A percentile compares a stretch with the other conserved stretches of the same genome.
Evolutionary conservation across 768 basidiomycete species (phyloP).

Genomic region (Russula dissimulans): DNA sequence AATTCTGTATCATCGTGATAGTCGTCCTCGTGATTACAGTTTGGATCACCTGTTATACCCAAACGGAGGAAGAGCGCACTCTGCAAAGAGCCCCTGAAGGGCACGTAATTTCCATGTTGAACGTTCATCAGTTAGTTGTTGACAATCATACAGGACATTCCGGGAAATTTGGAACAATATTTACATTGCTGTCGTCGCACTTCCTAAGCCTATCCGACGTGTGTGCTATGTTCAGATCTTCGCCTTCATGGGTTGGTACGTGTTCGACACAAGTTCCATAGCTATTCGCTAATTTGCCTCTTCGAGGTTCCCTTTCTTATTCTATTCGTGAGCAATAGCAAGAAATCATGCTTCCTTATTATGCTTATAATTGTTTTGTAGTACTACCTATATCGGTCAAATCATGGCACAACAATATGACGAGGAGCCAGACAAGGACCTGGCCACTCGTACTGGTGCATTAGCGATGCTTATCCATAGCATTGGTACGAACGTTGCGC

Average conservation of each 20-base stretch:
- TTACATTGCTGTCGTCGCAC: constrained; percentile 53
- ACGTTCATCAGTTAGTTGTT: constrained; percentile 14
- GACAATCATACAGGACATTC: constrained; percentile 36
- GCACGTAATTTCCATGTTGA: constrained; percentile 5
- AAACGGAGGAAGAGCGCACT: constrained; percentile 67
- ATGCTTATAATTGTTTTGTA: constrained; percentile 23
- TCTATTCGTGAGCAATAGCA: constrained; percentile 58
- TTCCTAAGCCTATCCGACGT: constrained; percentile 76
- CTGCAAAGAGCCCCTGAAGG: constrained; percentile 32
- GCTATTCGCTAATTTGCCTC: constrained; percentile 5
- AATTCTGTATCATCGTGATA: constrained; percentile 85
- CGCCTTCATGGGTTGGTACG: constrained; percentile 94
- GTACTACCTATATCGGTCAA: constrained; percentile 91
- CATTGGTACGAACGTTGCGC: constrained; percentile 49
- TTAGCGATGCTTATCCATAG: constrained; percentile 88
- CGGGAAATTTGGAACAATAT: constrained; percentile 77
- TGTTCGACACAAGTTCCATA: constrained; percentile 2
- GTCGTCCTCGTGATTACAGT: constrained; percentile 72
- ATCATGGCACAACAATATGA: constrained; percentile 78
- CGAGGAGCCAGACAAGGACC: constrained; percentile 67
- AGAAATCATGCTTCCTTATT: constrained; percentile 3
- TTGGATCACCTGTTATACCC: constrained; percentile 78
- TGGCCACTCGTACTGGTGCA: constrained; percentile 79
- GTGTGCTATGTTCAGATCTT: constrained; percentile 93
- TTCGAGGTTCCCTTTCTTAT: constrained; percentile 86